Evolutionary conservation across 306 rosid species (phyloP).

Genomic region (Canavalia gladiata): DNA sequence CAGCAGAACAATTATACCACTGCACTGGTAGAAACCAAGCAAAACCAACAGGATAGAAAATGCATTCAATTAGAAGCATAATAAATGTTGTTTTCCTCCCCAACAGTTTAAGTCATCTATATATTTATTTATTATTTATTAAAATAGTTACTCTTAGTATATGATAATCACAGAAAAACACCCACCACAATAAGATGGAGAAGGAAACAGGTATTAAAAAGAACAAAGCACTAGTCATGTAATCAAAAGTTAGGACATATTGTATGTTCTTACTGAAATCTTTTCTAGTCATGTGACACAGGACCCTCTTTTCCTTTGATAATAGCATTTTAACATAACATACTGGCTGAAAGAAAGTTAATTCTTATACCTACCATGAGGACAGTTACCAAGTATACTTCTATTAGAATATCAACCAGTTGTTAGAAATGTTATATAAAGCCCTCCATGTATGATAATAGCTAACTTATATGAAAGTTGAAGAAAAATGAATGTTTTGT

Average conservation of each 20-base stretch:
- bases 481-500: no score
- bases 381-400: neutral
- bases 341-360: neutral
- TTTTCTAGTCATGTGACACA: neutral
- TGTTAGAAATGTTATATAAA: neutral
- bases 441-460: neutral
- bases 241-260: constrained; percentile 2
- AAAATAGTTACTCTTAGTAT: neutral
- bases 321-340: neutral
- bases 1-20: constrained; percentile 40
- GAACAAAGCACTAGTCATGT: neutral
- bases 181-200: neutral
- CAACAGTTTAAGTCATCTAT: neutral
- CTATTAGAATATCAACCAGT: neutral
- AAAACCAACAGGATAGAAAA: constrained; percentile 23
- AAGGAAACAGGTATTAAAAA: neutral
- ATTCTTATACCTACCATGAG: neutral
- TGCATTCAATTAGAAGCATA: constrained; percentile 6
- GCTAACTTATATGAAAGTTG: no score
- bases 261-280: neutral
- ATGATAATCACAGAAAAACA: neutral
- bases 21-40: constrained; percentile 29
- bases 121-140: neutral
- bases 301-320: neutral
- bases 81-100: neutral